Evolutionary conservation across 306 rosid species (phyloP).

Genomic region (Glycine soja): DNA sequence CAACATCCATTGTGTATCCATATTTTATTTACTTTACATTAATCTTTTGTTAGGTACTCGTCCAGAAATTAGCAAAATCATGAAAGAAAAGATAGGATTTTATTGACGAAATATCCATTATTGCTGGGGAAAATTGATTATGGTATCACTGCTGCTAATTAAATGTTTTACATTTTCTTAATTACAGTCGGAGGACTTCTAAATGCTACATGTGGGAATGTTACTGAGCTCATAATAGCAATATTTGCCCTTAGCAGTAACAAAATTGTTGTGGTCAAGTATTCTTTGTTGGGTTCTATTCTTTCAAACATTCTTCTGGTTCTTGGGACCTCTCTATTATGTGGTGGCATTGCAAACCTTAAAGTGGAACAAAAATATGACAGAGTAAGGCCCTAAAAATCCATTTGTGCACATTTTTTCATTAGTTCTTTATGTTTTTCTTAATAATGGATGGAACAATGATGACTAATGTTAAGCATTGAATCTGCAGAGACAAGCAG

Average conservation of each 20-base stretch:
- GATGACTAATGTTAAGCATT: slow-evolving; percentile 1
- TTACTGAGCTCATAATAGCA: slow-evolving; percentile 86
- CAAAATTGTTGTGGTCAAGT: slow-evolving; percentile 82
- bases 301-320: slow-evolving; percentile 95
- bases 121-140: neutral
- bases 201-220: slow-evolving; percentile 95
- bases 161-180: neutral
- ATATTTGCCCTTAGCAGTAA: slow-evolving; percentile 66
- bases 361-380: slow-evolving; percentile 70
- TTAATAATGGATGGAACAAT: neutral
- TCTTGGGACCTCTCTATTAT: slow-evolving; percentile 87
- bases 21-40: neutral
- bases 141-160: neutral
- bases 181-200: slow-evolving; percentile 90
- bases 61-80: neutral
- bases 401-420: neutral
- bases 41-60: neutral
- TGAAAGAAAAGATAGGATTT: neutral
- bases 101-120: neutral
- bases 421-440: neutral
- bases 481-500: slow-evolving; percentile 81
- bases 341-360: slow-evolving; percentile 83
- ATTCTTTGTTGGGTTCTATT: slow-evolving; percentile 87
- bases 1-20: neutral
- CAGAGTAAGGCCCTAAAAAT: slow-evolving; percentile 59